Evolutionary conservation across 2,329 filamentous ascomycete genomes (phyloP).

Genomic region (Bipolaris oryzae): DNA sequence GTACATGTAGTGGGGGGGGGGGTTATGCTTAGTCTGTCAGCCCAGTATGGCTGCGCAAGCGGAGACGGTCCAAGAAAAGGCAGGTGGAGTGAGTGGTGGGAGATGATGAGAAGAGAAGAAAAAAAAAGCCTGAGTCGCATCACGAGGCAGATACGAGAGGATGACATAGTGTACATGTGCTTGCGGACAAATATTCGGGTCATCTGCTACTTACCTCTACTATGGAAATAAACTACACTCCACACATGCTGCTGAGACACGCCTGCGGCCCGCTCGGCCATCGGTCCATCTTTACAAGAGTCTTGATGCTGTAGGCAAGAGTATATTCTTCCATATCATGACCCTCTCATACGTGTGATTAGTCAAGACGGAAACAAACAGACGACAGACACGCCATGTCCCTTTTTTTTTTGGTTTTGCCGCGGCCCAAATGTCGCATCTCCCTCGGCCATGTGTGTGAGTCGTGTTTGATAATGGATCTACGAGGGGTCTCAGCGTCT

Average conservation of each 20-base stretch:
- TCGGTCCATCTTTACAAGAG: neutral
- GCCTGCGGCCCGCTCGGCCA: neutral
- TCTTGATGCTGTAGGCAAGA: neutral
- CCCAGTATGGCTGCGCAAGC: slow-evolving; percentile 19
- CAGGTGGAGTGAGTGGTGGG: too few relatives aligned
- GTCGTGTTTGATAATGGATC: neutral
- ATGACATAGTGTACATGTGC: neutral
- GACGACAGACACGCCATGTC: neutral
- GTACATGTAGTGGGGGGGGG: too few relatives aligned
- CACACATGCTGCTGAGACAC: neutral
- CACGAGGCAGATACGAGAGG: slow-evolving; percentile 12
- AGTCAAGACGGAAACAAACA: too few relatives aligned
- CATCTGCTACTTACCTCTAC: neutral
- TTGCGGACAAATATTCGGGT: neutral
- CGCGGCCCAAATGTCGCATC: neutral
- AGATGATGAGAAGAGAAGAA: neutral
- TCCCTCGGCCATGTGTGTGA: neutral
- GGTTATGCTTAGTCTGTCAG: slow-evolving; percentile 1
- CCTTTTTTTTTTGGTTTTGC: neutral
- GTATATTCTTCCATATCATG: neutral
- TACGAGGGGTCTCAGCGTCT: neutral
- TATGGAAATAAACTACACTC: neutral
- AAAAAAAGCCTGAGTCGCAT: neutral
- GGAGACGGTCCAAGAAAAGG: neutral
- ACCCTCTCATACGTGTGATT: too few relatives aligned